A percentile compares a stretch with the other conserved stretches of the same genome.
These are phyloP conservation scores for Malus domestica DNA, from an alignment of 306 rosid species.

Conservation along the genomic window ASM211411v1 NC_041798.1:12997001-12997500, in stretches of 20 bases:
- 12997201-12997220: not conserved
- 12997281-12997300: conserved; percentile 77
- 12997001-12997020: conserved; percentile 54
- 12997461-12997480: too few species aligned
- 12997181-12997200: not conserved
- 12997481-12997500: too few species aligned
- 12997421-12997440: too few species aligned
- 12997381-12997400: too few species aligned
- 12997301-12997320: not conserved
- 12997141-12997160: conserved; percentile 84
- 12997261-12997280: conserved; percentile 76
- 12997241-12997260: not conserved
- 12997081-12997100: not conserved
- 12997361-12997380: too few species aligned
- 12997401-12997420: too few species aligned
- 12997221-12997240: conserved; percentile 9
- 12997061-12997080: not conserved
- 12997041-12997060: conserved; percentile 1
- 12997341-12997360: too few species aligned
- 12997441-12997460: too few species aligned
- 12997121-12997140: conserved; percentile 55
- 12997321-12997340: too few species aligned
- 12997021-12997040: conserved; percentile 83
- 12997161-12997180: conserved; percentile 36
- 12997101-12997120: conserved; percentile 61